Base-by-base conservation (phyloP, 305 asterid species). In the Rubia tinctorum region DNA sequence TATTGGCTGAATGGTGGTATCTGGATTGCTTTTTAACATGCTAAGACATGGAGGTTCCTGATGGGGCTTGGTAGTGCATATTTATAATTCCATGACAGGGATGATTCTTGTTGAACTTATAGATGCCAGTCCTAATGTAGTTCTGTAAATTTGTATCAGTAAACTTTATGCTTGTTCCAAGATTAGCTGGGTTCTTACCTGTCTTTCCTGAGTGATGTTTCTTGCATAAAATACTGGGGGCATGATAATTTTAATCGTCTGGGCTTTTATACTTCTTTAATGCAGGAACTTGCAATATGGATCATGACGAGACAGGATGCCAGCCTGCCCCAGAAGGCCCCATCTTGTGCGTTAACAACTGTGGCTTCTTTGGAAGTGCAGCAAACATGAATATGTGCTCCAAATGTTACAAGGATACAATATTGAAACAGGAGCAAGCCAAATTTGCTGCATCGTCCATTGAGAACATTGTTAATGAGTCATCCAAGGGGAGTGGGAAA, bases 361-460 rank as follows among this genome's bases (percentile, higher is more conserved):
- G 87, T 43, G 86, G 88, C 59, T 84, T 84, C 71, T 84, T 84
- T 25, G 85, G 86, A 51, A 84, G 88, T 74, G 83, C 85, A 7
- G 85, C 85, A 3, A 84, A 71, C 78, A 84, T 84, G 88, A 80
- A 84, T 34, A 71, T 84, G 88, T 84, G 88, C 76, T 84, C 86
- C 8, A 82, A 82, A 77, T 84, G 88, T 47, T 77, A 82, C 84
- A 82, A 82, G 77, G 88, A 78, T 53, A 53, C 70, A 74, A 67
- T 82, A 60, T 53, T 80, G 80, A 84, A 84, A 63, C 83, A 84
- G 66, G 86, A 84, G 73, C 86, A 80, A 53, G 80, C 81, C 47
- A 80, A 82, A 58, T 58, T 80, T 51, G 86, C 83, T 49, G 85
- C 82, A 10, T 80, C 84, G 5, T 84, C 88, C 13, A 71, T 84